Evolutionary conservation across 257 asterid species (phyloP).

Genomic region (Solanum paucissectum): DNA sequence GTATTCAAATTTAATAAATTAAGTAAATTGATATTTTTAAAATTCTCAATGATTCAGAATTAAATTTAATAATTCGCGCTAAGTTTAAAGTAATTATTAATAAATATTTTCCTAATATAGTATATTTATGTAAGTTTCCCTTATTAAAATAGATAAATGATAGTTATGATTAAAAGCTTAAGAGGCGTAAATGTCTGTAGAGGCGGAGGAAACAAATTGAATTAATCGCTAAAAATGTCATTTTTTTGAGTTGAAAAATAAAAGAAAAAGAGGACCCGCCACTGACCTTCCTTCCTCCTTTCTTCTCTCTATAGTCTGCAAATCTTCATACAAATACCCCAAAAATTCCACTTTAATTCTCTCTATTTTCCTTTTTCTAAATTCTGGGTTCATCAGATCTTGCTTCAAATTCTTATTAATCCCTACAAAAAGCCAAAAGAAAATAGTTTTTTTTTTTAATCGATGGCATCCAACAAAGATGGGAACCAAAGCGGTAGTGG

Average conservation of each 20-base stretch:
- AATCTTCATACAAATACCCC: not conserved
- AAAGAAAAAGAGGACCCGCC: not conserved
- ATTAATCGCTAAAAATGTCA: not conserved
- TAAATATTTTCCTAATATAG: no score
- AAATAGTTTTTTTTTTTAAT: not conserved
- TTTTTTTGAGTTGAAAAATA: not conserved
- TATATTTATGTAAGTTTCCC: no score
- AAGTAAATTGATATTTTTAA: no score
- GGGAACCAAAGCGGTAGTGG: conserved; percentile 18
- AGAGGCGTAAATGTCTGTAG: not conserved
- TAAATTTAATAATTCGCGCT: no score
- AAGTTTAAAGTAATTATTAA: no score
- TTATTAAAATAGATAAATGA: no score
- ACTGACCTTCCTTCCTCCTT: not conserved
- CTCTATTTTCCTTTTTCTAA: not conserved
- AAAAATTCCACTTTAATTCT: not conserved
- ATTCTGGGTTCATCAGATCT: not conserved
- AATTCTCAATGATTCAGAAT: no score
- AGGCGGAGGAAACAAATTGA: not conserved
- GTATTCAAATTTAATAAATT: no score
- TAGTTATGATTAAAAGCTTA: not conserved
- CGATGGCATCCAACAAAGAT: conserved; percentile 9
- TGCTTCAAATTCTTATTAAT: not conserved
- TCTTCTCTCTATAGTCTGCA: not conserved
- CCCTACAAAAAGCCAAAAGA: not conserved